Evolutionary conservation across 2,329 filamentous ascomycete species (phyloP).

Genomic region (Cladorrhinum sp.): DNA sequence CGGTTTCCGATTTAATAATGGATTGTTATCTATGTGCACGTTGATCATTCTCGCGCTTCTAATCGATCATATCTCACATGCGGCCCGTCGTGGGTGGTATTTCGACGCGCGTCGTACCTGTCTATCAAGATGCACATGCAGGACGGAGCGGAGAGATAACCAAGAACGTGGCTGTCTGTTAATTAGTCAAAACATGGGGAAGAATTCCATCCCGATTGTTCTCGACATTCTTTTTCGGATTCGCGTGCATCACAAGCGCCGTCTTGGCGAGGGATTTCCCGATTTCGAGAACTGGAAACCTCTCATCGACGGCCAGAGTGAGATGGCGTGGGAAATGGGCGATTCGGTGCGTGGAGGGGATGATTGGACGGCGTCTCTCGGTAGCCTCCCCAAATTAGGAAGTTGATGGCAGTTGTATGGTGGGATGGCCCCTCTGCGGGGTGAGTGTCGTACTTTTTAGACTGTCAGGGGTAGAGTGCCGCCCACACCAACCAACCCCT

Average conservation of each 20-base stretch:
- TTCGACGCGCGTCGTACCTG: background rate
- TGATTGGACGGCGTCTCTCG: conserved; percentile 18
- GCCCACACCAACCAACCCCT: conserved; percentile 5
- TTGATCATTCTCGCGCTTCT: background rate
- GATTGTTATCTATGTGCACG: background rate
- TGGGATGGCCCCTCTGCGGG: background rate
- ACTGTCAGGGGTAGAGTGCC: conserved; percentile 2
- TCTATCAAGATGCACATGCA: background rate
- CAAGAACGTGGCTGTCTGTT: conserved; percentile 1
- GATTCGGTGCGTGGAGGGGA: background rate
- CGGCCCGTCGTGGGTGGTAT: background rate
- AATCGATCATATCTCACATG: background rate
- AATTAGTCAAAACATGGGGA: background rate
- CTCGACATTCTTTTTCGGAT: background rate
- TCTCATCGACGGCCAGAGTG: background rate
- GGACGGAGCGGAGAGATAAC: background rate
- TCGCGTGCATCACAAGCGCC: background rate
- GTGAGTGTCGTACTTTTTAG: conserved; percentile 4
- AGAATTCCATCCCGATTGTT: background rate
- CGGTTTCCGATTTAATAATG: background rate
- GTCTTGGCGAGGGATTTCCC: conserved; percentile 7
- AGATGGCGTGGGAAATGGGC: conserved; percentile 6
- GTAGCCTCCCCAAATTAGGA: conserved; percentile 19
- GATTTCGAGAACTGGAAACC: background rate
- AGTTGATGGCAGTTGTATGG: conserved; percentile 14